Conservation (phyloP, 805 yeast species). For the Grigorovia yakushimaensis region DNA sequence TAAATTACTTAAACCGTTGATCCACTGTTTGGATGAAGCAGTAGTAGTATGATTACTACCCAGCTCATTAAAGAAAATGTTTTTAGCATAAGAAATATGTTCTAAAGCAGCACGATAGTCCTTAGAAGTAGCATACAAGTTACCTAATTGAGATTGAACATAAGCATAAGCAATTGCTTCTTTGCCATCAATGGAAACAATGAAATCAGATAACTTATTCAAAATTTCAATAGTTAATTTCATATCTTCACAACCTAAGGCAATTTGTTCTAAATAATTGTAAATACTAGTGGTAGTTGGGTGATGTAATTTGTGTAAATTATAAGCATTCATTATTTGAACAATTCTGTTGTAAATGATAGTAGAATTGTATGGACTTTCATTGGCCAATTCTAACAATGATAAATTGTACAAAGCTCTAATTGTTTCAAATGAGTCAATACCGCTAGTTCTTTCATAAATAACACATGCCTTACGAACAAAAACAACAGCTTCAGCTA, state of each 20-base stretch:
- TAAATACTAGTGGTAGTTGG: slow-evolving; percentile 60
- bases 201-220: slow-evolving; percentile 42
- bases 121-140: slow-evolving; percentile 42
- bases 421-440: slow-evolving; percentile 69
- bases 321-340: slow-evolving; percentile 26
- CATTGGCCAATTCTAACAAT: slow-evolving; percentile 52
- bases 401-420: slow-evolving; percentile 69
- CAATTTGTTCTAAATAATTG: slow-evolving; percentile 42
- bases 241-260: slow-evolving; percentile 43
- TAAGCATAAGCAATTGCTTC: slow-evolving; percentile 54
- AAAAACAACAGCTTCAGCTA: slow-evolving; percentile 49
- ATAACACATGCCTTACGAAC: slow-evolving; percentile 63
- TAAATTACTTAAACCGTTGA: slow-evolving; percentile 41
- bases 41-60: slow-evolving; percentile 65
- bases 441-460: slow-evolving; percentile 71
- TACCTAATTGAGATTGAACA: slow-evolving; percentile 60
- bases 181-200: slow-evolving; percentile 44
- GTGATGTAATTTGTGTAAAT: slow-evolving; percentile 55
- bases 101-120: slow-evolving; percentile 49
- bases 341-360: slow-evolving; percentile 52
- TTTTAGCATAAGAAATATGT: slow-evolving; percentile 46
- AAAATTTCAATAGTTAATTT: slow-evolving; percentile 48
- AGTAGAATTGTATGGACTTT: slow-evolving; percentile 51
- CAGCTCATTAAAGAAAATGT: slow-evolving; percentile 43
- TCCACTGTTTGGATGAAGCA: slow-evolving; percentile 58